A percentile compares a stretch with the other conserved stretches of the same genome.
phyloP scores from a whole-genome alignment of 2,329 filamentous ascomycete genomes.

The Verticillium albo-atrum region DNA sequence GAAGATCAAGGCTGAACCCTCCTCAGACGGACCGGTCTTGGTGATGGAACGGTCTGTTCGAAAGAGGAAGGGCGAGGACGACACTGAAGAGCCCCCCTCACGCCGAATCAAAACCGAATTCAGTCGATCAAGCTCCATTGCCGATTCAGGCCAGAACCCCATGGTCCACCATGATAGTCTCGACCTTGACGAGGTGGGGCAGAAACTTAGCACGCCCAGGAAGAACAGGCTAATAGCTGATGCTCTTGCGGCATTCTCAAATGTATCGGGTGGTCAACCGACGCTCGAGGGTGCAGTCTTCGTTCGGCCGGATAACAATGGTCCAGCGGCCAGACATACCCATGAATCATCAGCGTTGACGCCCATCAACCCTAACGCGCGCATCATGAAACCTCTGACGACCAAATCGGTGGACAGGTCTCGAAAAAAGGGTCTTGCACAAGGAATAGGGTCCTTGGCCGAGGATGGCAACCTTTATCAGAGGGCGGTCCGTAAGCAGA shows the following conservation, averaged over 20 bases:
- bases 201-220: conserved; percentile 36
- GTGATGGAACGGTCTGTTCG: conserved; percentile 44
- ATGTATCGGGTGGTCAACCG: not conserved
- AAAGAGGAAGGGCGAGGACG: conserved; percentile 35
- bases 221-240: conserved; percentile 17
- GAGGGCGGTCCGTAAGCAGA: conserved; percentile 6
- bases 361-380: conserved; percentile 30
- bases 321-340: conserved; percentile 2
- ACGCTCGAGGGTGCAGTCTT: not conserved
- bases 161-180: conserved; percentile 46
- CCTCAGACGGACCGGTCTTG: conserved; percentile 47
- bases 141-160: conserved; percentile 17
- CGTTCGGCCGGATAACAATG: conserved; percentile 3
- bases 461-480: conserved; percentile 40
- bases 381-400: conserved; percentile 14
- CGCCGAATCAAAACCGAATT: conserved; percentile 39
- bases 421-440: conserved; percentile 20
- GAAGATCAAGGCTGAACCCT: conserved; percentile 43
- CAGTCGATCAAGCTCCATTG: conserved; percentile 20
- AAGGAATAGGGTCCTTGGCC: conserved; percentile 37
- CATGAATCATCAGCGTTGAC: conserved; percentile 25
- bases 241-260: not conserved
- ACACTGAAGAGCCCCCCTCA: conserved; percentile 15
- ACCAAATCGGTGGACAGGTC: conserved; percentile 13
- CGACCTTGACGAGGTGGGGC: conserved; percentile 51